A percentile compares a stretch with the other conserved stretches of the same genome.
These are phyloP conservation scores for Aureobasidium sp. DNA, from an alignment of 2,329 filamentous ascomycete genomes.

Conservation along the genomic window DNA sequence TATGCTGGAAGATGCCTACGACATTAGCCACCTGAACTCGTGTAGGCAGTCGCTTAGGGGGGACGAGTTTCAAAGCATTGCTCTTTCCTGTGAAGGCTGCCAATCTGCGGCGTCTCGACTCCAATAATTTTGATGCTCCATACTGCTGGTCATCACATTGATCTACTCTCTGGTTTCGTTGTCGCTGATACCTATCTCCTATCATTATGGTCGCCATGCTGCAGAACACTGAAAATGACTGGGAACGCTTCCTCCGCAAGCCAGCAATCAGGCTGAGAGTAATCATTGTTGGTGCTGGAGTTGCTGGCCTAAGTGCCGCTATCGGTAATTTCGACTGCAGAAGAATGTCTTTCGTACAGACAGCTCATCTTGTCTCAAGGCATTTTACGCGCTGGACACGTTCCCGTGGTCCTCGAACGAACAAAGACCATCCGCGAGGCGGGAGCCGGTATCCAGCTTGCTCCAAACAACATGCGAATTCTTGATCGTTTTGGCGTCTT, in stretches of 20 bases:
- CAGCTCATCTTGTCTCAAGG: neutral
- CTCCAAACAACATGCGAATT: slow-evolving; percentile 41
- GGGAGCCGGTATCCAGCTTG: slow-evolving; percentile 45
- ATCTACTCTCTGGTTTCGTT: neutral
- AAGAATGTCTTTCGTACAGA: too few relatives aligned
- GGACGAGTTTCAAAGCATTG: too few relatives aligned
- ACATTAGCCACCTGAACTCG: too few relatives aligned
- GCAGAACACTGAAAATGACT: slow-evolving; percentile 16
- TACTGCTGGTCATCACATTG: neutral
- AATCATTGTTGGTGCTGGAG: slow-evolving; percentile 49
- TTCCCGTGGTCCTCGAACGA: slow-evolving; percentile 26
- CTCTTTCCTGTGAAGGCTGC: too few relatives aligned
- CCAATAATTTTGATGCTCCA: neutral
- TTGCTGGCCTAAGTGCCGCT: slow-evolving; percentile 43
- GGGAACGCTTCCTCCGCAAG: neutral
- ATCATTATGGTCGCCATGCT: neutral
- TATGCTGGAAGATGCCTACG: too few relatives aligned
- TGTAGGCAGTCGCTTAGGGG: too few relatives aligned
- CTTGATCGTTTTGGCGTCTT: slow-evolving; percentile 43
- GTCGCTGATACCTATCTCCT: neutral
- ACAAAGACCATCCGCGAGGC: slow-evolving; percentile 41
- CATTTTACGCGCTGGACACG: slow-evolving; percentile 20
- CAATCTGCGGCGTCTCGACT: too few relatives aligned
- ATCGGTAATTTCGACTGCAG: neutral
- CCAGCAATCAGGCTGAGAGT: slow-evolving; percentile 27